Percentiles rank a stretch among this genome's conserved stretches.
Evolutionary conservation across 2,329 filamentous ascomycete species (phyloP).

Genomic region (Pyricularia sp.): DNA sequence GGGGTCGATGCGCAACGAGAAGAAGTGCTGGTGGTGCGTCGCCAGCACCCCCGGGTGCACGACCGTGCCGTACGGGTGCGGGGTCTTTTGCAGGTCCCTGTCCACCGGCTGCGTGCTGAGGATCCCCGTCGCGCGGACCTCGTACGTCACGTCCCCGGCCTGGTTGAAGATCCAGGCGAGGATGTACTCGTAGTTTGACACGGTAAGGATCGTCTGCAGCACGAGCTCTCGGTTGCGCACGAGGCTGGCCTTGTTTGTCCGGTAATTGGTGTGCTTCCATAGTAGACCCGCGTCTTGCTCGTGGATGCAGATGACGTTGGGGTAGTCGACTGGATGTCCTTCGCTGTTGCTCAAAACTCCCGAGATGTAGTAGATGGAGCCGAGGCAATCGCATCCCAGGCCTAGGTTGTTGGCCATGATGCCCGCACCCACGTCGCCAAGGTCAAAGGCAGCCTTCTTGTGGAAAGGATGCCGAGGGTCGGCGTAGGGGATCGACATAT

Average conservation of each 20-base stretch:
- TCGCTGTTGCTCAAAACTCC: slow-evolving; percentile 36
- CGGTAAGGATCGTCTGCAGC: slow-evolving; percentile 54
- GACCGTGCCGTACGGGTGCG: slow-evolving; percentile 40
- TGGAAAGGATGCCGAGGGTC: slow-evolving; percentile 53
- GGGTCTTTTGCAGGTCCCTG: slow-evolving; percentile 38
- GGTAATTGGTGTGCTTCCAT: slow-evolving; percentile 60
- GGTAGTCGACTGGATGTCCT: slow-evolving; percentile 33
- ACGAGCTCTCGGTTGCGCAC: slow-evolving; percentile 49
- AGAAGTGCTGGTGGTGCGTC: slow-evolving; percentile 59
- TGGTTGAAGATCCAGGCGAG: slow-evolving; percentile 45
- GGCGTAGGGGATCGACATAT: slow-evolving; percentile 59
- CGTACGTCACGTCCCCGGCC: slow-evolving; percentile 45
- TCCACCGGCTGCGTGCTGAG: slow-evolving; percentile 48
- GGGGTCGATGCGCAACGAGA: slow-evolving; percentile 51
- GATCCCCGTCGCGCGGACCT: slow-evolving; percentile 54
- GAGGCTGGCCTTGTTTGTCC: slow-evolving; percentile 47
- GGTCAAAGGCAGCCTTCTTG: slow-evolving; percentile 59
- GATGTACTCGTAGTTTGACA: slow-evolving; percentile 57
- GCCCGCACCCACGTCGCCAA: slow-evolving; percentile 56
- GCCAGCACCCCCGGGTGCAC: slow-evolving; percentile 52
- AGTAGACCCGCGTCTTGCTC: slow-evolving; percentile 59
- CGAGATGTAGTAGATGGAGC: slow-evolving; percentile 53
- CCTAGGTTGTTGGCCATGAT: slow-evolving; percentile 54
- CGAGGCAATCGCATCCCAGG: slow-evolving; percentile 62
- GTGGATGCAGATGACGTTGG: slow-evolving; percentile 52